Evolutionary conservation across 495 filamentous ascomycete genomes (phyloP).

Genomic region (Chaetomium fimeti): DNA sequence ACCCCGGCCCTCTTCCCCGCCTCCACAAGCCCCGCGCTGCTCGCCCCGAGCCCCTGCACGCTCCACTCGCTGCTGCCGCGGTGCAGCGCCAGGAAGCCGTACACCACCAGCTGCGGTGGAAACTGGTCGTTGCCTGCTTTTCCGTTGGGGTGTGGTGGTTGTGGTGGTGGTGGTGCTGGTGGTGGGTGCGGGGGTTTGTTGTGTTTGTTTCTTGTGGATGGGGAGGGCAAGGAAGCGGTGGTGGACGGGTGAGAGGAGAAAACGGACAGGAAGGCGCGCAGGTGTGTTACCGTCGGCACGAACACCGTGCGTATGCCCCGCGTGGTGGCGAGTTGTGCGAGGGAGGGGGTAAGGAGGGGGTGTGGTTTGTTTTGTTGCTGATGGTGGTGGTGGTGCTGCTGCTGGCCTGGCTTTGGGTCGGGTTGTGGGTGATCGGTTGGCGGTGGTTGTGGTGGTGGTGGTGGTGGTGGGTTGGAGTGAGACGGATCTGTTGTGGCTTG

Average conservation of each 20-base stretch:
- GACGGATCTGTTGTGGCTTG: conserved; percentile 12
- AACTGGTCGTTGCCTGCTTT: too few species aligned
- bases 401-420: too few species aligned
- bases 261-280: conserved; percentile 70
- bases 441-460: neutral
- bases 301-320: conserved; percentile 66
- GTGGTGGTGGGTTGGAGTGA: neutral
- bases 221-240: neutral
- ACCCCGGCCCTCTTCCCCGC: conserved; percentile 49
- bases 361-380: neutral
- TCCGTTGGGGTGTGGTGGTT: neutral
- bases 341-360: conserved; percentile 58
- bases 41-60: conserved; percentile 74
- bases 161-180: neutral
- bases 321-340: conserved; percentile 67
- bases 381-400: neutral
- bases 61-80: conserved; percentile 75
- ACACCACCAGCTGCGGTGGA: conserved; percentile 55
- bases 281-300: conserved; percentile 68
- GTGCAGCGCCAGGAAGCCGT: conserved; percentile 68
- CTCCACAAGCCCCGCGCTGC: conserved; percentile 66
- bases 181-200: conserved; percentile 32
- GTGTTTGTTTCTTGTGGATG: conserved; percentile 3
- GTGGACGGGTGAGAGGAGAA: conserved; percentile 34
- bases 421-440: neutral